These are phyloP conservation scores for Erucastrum elatum DNA, from an alignment of 345 rosid species.

Conservation along the genomic window DNA sequence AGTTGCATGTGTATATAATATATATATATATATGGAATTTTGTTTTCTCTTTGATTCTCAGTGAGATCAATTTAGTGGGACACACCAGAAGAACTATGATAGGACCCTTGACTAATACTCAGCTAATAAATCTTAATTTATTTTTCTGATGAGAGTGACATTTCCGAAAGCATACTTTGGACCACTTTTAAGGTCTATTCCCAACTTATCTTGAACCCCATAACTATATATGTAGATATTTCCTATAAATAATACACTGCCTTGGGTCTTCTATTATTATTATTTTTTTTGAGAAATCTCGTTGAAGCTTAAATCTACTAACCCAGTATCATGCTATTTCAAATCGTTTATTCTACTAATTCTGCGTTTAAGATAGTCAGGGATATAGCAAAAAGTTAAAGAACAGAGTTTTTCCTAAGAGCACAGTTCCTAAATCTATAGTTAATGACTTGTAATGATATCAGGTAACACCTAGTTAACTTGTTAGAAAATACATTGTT, in stretches of 20 bases:
- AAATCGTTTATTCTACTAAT: neutral
- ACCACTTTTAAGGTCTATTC: conserved; percentile 44
- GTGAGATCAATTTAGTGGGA: conserved; percentile 41
- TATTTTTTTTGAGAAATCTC: too few relatives aligned
- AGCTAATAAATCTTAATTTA: conserved; percentile 26
- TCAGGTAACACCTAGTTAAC: neutral
- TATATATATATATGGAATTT: neutral
- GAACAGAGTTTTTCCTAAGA: neutral
- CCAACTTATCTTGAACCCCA: conserved; percentile 39
- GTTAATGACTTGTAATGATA: neutral
- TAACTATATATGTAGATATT: neutral
- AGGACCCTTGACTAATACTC: conserved; percentile 42
- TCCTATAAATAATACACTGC: neutral
- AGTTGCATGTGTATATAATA: conserved; percentile 22
- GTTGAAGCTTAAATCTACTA: neutral
- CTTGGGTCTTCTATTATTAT: neutral
- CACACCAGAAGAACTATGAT: conserved; percentile 32
- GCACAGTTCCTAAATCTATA: neutral
- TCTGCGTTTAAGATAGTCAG: neutral
- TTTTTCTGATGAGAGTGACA: conserved; percentile 37
- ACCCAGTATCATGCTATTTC: neutral
- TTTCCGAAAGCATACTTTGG: conserved; percentile 43
- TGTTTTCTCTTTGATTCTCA: neutral
- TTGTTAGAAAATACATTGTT: neutral
- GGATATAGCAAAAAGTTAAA: neutral